Base-by-base conservation (phyloP, 2,329 filamentous ascomycete species). In the Claviceps fusiformis region DNA sequence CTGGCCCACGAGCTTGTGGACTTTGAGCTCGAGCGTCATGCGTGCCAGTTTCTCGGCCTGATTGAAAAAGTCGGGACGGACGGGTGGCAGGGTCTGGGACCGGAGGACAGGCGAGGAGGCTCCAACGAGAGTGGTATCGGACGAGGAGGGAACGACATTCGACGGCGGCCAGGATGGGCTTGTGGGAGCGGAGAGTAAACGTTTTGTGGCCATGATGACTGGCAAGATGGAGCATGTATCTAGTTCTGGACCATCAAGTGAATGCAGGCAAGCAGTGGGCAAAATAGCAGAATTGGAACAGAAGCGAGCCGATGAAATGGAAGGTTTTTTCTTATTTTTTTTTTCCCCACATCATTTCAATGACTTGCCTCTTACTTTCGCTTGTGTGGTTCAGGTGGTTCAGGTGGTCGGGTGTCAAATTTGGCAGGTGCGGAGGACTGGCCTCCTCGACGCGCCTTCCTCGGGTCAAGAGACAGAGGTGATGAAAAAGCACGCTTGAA, bases 21-120 rank as follows among this genome's bases (percentile, higher is more conserved):
- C 57, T 56, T 64, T 66, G 53, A 71, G 64, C 59, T 71, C 69
- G n/a, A 67, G 59, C 6, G 66, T 70, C 66, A 71, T 70, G 46
- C 58, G 62, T 5, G 69, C 65, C n/a, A 71, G 62, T 37, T 66
- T 64, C 3, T 69, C 64, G 44, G 69, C 67, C 33, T 64, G 62
- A 10, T 57, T 56, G 33, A 64, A 46, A 8, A 67, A 54, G 35
- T 51, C 43, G 17, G 41, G 41, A n/a, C 48, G 27, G 44, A 50
- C 33, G 31, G 45, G 19, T 9, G 41, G 9, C 9, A 29, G 50
- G n/a, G 31, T 35, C 43, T 45, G 41, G 13, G 50, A 53, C 27
- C 19, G 17, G 50, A 50, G 17, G 29, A 45, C n/a, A 44, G 54
- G 31, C 52, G 37, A 35, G n/a, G 57, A 48, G 29, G 52, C 46